Base-by-base conservation (phyloP, 257 asterid genomes). In the Paulownia fortunei region DNA sequence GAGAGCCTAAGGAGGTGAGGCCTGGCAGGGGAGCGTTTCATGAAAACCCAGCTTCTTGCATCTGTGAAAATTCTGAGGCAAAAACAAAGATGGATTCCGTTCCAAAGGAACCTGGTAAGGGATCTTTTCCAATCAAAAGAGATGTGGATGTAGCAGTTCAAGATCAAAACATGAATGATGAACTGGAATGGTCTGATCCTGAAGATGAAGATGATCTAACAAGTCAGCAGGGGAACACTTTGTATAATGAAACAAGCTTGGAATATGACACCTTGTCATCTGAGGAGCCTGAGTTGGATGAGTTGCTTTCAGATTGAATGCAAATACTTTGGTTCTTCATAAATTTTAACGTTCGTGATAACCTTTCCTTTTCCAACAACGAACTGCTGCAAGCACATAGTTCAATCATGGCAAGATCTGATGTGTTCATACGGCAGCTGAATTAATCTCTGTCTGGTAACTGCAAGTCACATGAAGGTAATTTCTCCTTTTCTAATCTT, bases 1-100 rank as follows among this genome's bases (percentile, higher is more conserved):
- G 99, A 79, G 94, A 80, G 63, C 98, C 99, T n/a, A 89, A 85
- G 83, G 99, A 93, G 88, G 87, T 88, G 79, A 89, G 95, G 81
- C 89, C 97, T 0, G 99, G 99, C 46, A 89, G 97, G 84, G 99
- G 99, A 39, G 98, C 63, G 41, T 96, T 96, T 84, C 98, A 93
- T 8, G 99, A 93, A 81, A 90, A 93, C 67, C 99, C 99, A 37
- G 81, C 97, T 69, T 12, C 96, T 71, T 96, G 99, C 87, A 92
- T 96, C 13, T 96, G 99, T 83, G 95, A 90, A 84, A 88, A 89
- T 44, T 47, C 96, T 1, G 94, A 83, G 42, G 93, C 91, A 64
- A 83, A 83, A 79, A 62, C 70, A 55, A 80, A 82, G 78, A 71
- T 52, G 73, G 84, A 65, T 44, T 74, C 82, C 37, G 80, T 76